Percentiles rank a stretch among this genome's conserved stretches.
phyloP scores from a whole-genome alignment of 352 stramenopile genomes.

The Phytopythium helicoides region DNA sequence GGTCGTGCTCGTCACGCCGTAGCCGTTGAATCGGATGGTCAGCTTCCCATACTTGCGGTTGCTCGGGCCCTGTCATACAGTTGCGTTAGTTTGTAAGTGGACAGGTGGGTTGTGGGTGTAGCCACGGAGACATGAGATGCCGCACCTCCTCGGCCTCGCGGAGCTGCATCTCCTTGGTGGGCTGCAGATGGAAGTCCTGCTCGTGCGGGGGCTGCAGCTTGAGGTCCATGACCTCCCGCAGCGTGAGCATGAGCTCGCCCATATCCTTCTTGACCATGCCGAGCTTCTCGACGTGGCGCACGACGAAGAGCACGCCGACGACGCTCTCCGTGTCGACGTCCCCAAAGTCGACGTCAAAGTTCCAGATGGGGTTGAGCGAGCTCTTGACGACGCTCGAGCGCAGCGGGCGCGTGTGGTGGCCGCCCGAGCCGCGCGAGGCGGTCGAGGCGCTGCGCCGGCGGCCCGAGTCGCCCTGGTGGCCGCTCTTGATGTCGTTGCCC shows the following conservation, averaged over 20 bases:
- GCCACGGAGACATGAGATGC: too few species aligned
- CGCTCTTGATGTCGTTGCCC: conserved; percentile 42
- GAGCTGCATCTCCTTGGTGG: conserved; percentile 56
- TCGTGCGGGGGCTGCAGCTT: conserved; percentile 66
- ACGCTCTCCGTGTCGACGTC: conserved; percentile 68
- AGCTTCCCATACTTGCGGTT: conserved; percentile 72
- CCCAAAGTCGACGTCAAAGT: conserved; percentile 79
- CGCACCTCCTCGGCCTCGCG: conserved; percentile 41
- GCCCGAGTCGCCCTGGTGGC: conserved; percentile 9
- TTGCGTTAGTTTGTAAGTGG: background rate
- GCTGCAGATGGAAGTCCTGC: conserved; percentile 52
- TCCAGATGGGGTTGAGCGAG: conserved; percentile 79
- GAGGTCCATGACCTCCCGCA: conserved; percentile 70
- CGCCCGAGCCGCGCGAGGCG: conserved; percentile 15
- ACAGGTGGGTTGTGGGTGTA: background rate
- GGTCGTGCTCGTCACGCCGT: conserved; percentile 35
- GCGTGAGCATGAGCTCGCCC: conserved; percentile 57
- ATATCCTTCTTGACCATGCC: conserved; percentile 75
- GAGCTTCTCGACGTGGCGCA: conserved; percentile 71
- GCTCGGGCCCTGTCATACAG: conserved; percentile 25
- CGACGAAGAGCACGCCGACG: conserved; percentile 63
- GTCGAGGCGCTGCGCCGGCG: background rate
- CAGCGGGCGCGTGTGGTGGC: conserved; percentile 44
- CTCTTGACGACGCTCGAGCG: conserved; percentile 61
- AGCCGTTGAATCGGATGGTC: conserved; percentile 65